Evolutionary conservation across 805 yeast species (phyloP), one percentile per base, ranked within the genome.

Genomic region (Danielia reshetovae): DNA sequence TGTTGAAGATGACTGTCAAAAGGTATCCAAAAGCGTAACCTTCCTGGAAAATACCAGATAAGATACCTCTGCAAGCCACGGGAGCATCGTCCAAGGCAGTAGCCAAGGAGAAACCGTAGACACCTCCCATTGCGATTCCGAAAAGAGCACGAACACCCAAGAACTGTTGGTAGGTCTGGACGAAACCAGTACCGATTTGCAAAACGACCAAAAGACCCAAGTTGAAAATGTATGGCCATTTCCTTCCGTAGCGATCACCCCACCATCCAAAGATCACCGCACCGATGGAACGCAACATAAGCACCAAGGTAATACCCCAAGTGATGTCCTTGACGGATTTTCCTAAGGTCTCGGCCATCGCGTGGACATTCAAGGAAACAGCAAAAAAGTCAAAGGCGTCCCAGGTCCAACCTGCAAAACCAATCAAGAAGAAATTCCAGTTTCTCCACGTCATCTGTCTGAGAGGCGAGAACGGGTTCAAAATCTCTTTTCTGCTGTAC

Each of bases 11-110:
- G 32, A 79, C 84, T 5, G 79, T 85, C 39, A 80, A 52, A 17
- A 81, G 59, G 47, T 79, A 80, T 16, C 88, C 88, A 30, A 81
- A 70, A 1, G 84, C 81, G 46, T 81, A 86, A 41, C 95, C 95
- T 55, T 85, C 83, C 59, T 85, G 95, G 53, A 86, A 75, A 27
- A 84, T 56, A 30, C 85, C 86, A 23, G 80, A 72, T 30, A 80
- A 57, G 38, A 79, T 65, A 29, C 85, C 81, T 57, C 75, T 64
- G 22, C 81, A 76, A 18, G 58, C 62, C 2, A 54, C 54, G 1
- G 86, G 86, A 32, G 77, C 69, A 48, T 80, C 83, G 45, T 79
- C 85, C 21, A 82, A 65, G 6, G 87, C 79, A 5, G 80, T 75
- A 7, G 83, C 81, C 17, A 81, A 72, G 23, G 79, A 74, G 38